Evolutionary conservation across 257 asterid species (phyloP).

Genomic region (Marsdenia floribunda): DNA sequence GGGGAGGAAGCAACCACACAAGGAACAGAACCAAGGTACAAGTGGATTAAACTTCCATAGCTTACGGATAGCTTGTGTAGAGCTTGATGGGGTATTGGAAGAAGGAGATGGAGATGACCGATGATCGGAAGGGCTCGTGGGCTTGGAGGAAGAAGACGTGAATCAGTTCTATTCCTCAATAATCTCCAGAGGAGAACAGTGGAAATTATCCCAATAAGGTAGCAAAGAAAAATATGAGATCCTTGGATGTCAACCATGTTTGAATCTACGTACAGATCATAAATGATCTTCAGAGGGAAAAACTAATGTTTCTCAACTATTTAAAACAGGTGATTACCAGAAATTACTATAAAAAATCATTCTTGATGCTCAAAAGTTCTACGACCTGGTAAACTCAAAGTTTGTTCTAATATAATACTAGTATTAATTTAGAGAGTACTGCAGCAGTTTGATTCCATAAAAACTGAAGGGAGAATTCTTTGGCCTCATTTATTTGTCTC

Average conservation of each 20-base stretch:
- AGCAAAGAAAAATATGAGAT: conserved; percentile 16
- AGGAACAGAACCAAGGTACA: conserved; percentile 56
- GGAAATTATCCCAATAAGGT: conserved; percentile 43
- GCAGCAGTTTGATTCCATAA: not conserved
- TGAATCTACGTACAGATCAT: not conserved
- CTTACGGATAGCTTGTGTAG: conserved; percentile 46
- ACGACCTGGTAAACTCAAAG: not conserved
- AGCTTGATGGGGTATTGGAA: conserved; percentile 79
- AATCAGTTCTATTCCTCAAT: conserved; percentile 15
- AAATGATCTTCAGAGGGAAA: too few relatives aligned
- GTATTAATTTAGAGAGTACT: not conserved
- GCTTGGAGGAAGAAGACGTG: conserved; percentile 44
- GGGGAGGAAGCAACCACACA: conserved; percentile 65
- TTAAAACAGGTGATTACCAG: not conserved
- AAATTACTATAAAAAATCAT: not conserved
- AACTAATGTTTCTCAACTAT: not conserved
- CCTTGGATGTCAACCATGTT: conserved; percentile 39
- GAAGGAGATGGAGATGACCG: conserved; percentile 71
- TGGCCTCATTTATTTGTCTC: not conserved
- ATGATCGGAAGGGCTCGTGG: conserved; percentile 57
- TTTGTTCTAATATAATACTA: not conserved
- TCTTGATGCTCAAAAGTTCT: not conserved
- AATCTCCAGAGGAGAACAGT: conserved; percentile 27
- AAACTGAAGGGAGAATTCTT: not conserved
- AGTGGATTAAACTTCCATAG: conserved; percentile 51